phyloP scores from a whole-genome alignment of 2,329 filamentous ascomycete species.

The Aspergillus puulaauensis region DNA sequence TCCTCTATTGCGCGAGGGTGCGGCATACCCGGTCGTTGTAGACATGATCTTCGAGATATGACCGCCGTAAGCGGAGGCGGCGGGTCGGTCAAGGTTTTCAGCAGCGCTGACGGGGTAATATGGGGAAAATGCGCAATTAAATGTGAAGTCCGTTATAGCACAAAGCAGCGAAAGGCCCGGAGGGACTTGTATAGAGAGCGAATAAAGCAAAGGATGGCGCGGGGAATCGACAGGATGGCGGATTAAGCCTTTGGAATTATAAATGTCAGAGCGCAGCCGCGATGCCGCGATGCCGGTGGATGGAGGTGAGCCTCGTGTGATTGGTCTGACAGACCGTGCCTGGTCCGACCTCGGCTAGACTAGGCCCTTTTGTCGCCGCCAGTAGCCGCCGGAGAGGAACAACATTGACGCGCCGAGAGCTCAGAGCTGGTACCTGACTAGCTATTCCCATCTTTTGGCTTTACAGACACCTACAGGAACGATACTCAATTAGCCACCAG shows the following conservation, averaged over 20 bases:
- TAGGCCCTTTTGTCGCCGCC: conserved; percentile 5
- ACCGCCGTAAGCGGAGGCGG: conserved; percentile 19
- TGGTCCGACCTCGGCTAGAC: conserved; percentile 17
- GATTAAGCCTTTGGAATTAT: not conserved
- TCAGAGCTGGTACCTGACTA: not conserved
- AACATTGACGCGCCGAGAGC: conserved; percentile 10
- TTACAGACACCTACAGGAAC: not conserved
- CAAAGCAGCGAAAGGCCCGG: not conserved
- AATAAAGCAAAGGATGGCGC: not conserved
- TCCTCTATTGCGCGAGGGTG: not conserved
- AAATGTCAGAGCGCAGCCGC: not conserved
- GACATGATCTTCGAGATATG: conserved; percentile 44
- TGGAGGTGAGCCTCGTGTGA: conserved; percentile 6
- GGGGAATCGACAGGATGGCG: not conserved
- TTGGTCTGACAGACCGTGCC: not conserved
- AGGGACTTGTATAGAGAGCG: not conserved
- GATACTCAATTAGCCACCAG: not conserved
- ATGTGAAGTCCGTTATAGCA: not conserved
- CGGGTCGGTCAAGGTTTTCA: not conserved
- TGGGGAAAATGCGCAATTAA: not conserved
- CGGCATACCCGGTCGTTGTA: conserved; percentile 52
- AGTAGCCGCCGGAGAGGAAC: conserved; percentile 21
- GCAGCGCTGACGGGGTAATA: not conserved
- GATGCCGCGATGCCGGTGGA: conserved; percentile 1
- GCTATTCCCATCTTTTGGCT: too few relatives aligned